phyloP scores from a whole-genome alignment of 495 filamentous ascomycete species.

The Penicillium coffeae region DNA sequence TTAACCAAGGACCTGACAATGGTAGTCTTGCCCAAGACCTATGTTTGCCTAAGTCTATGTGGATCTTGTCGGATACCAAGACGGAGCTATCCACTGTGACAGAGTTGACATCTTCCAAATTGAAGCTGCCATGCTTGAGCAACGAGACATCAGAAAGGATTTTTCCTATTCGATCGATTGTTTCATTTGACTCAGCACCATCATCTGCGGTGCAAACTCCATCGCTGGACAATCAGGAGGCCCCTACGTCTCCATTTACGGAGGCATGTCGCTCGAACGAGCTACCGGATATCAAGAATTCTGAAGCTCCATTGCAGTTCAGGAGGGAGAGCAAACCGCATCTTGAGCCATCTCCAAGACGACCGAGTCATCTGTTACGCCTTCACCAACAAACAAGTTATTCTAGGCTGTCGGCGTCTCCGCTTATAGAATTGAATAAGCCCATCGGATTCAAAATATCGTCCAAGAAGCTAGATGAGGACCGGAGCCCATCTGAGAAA shows the following conservation, averaged over 20 bases:
- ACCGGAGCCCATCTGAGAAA: not conserved
- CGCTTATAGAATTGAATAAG: not conserved
- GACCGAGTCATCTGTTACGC: not conserved
- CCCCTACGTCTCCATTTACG: slow-evolving; percentile 15
- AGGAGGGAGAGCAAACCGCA: not conserved
- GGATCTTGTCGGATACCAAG: slow-evolving; percentile 23
- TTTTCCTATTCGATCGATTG: slow-evolving; percentile 23
- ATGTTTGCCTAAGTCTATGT: slow-evolving; percentile 19
- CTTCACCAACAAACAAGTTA: slow-evolving; percentile 1
- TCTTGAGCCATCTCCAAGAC: not conserved
- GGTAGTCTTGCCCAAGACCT: slow-evolving; percentile 5
- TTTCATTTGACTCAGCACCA: slow-evolving; percentile 21
- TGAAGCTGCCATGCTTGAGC: slow-evolving; percentile 21
- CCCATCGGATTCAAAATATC: too few relatives aligned
- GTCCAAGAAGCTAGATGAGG: not conserved
- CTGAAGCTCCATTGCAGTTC: too few relatives aligned
- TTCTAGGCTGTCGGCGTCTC: not conserved
- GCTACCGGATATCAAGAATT: slow-evolving; percentile 2
- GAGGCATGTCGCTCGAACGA: slow-evolving; percentile 5
- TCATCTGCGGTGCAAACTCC: slow-evolving; percentile 26
- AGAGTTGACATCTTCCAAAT: slow-evolving; percentile 14
- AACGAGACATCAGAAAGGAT: slow-evolving; percentile 19
- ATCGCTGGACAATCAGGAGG: slow-evolving; percentile 21
- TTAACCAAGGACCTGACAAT: slow-evolving; percentile 2
- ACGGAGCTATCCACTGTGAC: slow-evolving; percentile 15